Evolutionary conservation across 139 green algal genomes (phyloP).

Genomic region (Pseudopediastrum boryanum): DNA sequence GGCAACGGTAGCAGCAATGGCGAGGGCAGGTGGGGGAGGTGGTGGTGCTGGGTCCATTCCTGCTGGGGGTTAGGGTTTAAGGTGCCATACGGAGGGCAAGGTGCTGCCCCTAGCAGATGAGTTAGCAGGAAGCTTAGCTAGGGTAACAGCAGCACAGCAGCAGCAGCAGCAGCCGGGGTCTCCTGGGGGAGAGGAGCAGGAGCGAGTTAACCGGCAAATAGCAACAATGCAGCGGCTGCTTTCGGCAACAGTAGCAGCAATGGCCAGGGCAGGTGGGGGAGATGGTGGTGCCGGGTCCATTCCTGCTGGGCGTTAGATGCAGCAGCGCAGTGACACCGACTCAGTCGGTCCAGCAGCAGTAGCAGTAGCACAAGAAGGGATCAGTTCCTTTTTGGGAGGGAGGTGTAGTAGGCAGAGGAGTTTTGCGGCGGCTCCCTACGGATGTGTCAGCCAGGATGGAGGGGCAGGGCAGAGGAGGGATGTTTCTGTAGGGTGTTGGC

Average conservation of each 20-base stretch:
- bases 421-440: too few relatives aligned
- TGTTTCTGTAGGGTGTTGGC: too few relatives aligned
- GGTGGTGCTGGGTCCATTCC: neutral
- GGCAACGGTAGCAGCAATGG: constrained; percentile 68
- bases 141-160: neutral
- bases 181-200: neutral
- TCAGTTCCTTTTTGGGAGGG: too few relatives aligned
- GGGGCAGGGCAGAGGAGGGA: too few relatives aligned
- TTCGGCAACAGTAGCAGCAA: too few relatives aligned
- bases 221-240: constrained; percentile 32
- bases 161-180: neutral
- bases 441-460: constrained; percentile 86
- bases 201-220: constrained; percentile 44
- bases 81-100: constrained; percentile 77
- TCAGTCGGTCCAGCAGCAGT: too few relatives aligned
- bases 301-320: too few relatives aligned
- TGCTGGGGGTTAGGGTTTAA: neutral
- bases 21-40: neutral
- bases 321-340: too few relatives aligned
- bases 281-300: neutral
- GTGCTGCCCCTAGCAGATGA: constrained; percentile 65
- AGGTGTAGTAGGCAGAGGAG: too few relatives aligned
- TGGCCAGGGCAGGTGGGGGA: neutral
- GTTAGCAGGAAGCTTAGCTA: constrained; percentile 46
- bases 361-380: too few relatives aligned